Conservation (phyloP, 2,329 filamentous ascomycete genomes). For the Arthrobotrys entomopaga region DNA sequence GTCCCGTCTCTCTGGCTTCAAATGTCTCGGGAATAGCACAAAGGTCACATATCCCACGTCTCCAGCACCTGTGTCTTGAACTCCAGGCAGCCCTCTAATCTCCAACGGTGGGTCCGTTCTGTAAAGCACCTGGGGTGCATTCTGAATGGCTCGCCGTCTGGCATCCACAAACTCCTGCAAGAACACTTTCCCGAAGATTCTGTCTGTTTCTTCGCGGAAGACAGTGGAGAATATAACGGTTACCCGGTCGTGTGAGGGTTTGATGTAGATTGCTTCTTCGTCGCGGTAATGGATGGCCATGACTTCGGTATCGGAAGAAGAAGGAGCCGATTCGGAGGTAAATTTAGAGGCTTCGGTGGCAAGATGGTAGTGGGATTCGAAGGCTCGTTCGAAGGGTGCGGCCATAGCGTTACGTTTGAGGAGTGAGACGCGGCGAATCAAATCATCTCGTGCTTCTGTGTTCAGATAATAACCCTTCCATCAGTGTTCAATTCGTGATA, state of each 20-base stretch:
- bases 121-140: slow-evolving; percentile 97
- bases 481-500: slow-evolving; percentile 3
- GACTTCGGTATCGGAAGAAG: slow-evolving; percentile 91
- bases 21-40: slow-evolving; percentile 93
- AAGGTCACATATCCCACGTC: slow-evolving; percentile 99
- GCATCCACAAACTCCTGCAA: slow-evolving; percentile 99
- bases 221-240: slow-evolving; percentile 99
- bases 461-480: background rate
- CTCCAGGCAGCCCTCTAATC: slow-evolving; percentile 84
- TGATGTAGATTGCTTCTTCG: slow-evolving; percentile 98
- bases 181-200: slow-evolving; percentile 97
- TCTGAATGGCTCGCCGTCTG: slow-evolving; percentile 91
- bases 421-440: slow-evolving; percentile 86
- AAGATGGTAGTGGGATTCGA: slow-evolving; percentile 87
- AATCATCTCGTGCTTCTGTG: slow-evolving; percentile 81
- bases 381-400: slow-evolving; percentile 95
- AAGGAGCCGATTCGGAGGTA: slow-evolving; percentile 90
- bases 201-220: slow-evolving; percentile 96
- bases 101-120: slow-evolving; percentile 93
- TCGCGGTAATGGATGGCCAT: slow-evolving; percentile 98
- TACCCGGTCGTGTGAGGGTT: slow-evolving; percentile 95
- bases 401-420: slow-evolving; percentile 99
- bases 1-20: slow-evolving; percentile 87
- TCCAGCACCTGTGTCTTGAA: slow-evolving; percentile 75
- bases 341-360: slow-evolving; percentile 90